Percentiles rank a stretch among this genome's conserved stretches.
phyloP scores from a whole-genome alignment of 441 rosid genomes.

The Adansonia rubrostipa region DNA sequence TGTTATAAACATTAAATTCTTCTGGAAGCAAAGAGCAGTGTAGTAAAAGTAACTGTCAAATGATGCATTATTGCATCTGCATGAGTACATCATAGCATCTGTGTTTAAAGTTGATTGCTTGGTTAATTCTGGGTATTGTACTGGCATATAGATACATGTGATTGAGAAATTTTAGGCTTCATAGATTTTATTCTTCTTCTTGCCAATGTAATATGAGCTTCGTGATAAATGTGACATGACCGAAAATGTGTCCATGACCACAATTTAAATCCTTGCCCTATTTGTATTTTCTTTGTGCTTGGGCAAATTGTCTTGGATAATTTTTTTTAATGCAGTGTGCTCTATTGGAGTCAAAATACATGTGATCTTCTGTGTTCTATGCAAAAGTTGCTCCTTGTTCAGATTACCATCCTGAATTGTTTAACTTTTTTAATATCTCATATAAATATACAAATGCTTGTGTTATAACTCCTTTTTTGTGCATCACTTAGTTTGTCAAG shows the following conservation, averaged over 20 bases:
- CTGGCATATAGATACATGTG: neutral
- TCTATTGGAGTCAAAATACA: neutral
- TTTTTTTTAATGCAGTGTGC: neutral
- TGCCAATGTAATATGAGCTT: neutral
- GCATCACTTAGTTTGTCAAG: constrained; percentile 7
- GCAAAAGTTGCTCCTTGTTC: neutral
- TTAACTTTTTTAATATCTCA: neutral
- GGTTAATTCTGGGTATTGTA: neutral
- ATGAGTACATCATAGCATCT: neutral
- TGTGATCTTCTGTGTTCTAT: neutral
- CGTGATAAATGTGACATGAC: too few species aligned
- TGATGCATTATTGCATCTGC: neutral
- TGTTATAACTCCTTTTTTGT: neutral
- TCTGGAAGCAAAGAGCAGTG: constrained; percentile 10
- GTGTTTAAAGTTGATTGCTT: neutral
- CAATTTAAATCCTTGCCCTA: too few species aligned
- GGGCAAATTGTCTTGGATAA: neutral
- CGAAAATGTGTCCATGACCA: too few species aligned
- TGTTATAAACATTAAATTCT: constrained; percentile 4
- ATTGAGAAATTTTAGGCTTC: neutral
- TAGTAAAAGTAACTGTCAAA: neutral
- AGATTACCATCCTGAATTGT: neutral
- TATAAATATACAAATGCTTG: neutral
- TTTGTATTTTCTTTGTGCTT: neutral
- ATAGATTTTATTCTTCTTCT: constrained; percentile 9